A percentile compares a stretch with the other conserved stretches of the same genome.
phyloP scores from a whole-genome alignment of 1,284 basidiomycete genomes.

The Bondarzewia mesenterica region DNA sequence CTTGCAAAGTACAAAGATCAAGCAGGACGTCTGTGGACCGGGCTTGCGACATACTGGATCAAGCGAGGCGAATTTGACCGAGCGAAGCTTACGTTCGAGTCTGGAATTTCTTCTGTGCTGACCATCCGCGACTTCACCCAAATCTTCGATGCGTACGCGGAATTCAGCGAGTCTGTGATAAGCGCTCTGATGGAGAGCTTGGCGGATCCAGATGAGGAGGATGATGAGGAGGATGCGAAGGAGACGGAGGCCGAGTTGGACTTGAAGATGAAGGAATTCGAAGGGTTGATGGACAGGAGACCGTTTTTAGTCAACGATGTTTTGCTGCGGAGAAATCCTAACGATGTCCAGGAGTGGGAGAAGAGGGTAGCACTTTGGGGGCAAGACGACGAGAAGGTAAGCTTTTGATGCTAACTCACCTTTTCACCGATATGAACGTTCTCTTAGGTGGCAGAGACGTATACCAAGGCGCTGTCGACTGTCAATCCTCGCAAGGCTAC shows the following conservation, averaged over 20 bases:
- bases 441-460: conserved; percentile 81
- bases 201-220: conserved; percentile 55
- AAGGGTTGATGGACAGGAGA: conserved; percentile 89
- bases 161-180: conserved; percentile 53
- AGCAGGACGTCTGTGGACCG: conserved; percentile 93
- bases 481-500: conserved; percentile 89
- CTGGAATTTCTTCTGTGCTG: conserved; percentile 77
- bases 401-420: too few species aligned
- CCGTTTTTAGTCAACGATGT: conserved; percentile 98
- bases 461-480: conserved; percentile 83
- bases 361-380: conserved; percentile 94
- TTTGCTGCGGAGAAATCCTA: conserved; percentile 86
- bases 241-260: conserved; percentile 86
- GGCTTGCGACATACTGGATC: conserved; percentile 97
- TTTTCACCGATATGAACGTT: not conserved
- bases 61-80: conserved; percentile 93
- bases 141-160: conserved; percentile 77
- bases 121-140: conserved; percentile 98
- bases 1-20: conserved; percentile 91
- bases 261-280: conserved; percentile 86
- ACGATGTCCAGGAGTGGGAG: conserved; percentile 99
- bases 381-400: conserved; percentile 87
- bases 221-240: conserved; percentile 67
- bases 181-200: conserved; percentile 88
- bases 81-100: conserved; percentile 83